Conservation (phyloP, 2,329 filamentous ascomycete species). For the Lecanicillium sp. region DNA sequence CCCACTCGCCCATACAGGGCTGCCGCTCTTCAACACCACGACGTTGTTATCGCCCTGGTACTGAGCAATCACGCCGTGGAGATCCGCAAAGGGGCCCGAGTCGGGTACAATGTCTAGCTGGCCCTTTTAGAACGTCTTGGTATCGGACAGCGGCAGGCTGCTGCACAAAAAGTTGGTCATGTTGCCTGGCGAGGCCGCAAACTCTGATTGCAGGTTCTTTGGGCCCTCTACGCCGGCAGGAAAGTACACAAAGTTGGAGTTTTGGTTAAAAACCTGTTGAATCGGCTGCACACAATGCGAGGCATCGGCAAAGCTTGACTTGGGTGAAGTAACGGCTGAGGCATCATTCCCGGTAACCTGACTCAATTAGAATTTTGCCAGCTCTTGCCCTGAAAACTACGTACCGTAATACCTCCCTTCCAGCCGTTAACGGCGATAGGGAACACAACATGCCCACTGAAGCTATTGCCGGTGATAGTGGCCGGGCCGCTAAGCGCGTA, state of each 20-base stretch:
- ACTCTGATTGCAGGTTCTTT: conserved; percentile 19
- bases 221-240: conserved; percentile 17
- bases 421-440: conserved; percentile 23
- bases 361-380: too few species aligned
- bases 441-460: conserved; percentile 20
- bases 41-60: conserved; percentile 23
- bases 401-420: conserved; percentile 17
- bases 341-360: conserved; percentile 20
- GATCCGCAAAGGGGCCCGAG: conserved; percentile 15
- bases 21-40: conserved; percentile 16
- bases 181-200: conserved; percentile 18
- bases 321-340: conserved; percentile 16
- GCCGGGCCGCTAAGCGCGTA: conserved; percentile 16
- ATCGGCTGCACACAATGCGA: conserved; percentile 16
- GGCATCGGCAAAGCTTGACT: conserved; percentile 19
- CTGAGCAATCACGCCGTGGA: conserved; percentile 19
- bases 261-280: conserved; percentile 18
- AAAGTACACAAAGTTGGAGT: conserved; percentile 20
- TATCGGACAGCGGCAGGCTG: conserved; percentile 16
- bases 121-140: conserved; percentile 16
- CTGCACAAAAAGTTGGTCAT: conserved; percentile 23
- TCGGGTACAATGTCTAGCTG: conserved; percentile 18
- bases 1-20: conserved; percentile 17
- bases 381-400: too few species aligned
- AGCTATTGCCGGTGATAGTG: conserved; percentile 18